Evolutionary conservation across 208 protist species (phyloP).

Genomic region (Trypanosoma cruzi): DNA sequence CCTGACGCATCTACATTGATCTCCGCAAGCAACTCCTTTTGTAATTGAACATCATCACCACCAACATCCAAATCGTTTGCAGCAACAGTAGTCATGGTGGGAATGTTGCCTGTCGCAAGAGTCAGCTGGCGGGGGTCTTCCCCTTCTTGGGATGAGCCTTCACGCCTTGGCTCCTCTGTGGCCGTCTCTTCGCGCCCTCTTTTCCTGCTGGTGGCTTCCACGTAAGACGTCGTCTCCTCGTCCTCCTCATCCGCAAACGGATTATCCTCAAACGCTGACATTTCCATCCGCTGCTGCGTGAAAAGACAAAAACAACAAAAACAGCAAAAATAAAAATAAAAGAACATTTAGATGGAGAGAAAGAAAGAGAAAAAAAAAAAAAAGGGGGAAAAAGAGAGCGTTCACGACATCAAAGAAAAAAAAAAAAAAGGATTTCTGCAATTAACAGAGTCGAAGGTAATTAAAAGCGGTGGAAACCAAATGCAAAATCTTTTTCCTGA

Average conservation of each 20-base stretch:
- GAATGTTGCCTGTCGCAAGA: not conserved
- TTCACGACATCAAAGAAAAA: not conserved
- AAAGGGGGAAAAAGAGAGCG: not conserved
- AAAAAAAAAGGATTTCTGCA: not conserved
- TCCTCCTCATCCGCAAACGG: slow-evolving; percentile 75
- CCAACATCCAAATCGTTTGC: too few species aligned
- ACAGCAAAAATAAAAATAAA: too few species aligned
- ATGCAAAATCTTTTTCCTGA: not conserved
- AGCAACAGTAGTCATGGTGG: not conserved
- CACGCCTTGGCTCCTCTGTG: not conserved
- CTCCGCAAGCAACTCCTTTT: not conserved
- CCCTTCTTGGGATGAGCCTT: not conserved
- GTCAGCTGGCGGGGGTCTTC: not conserved
- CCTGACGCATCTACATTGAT: not conserved
- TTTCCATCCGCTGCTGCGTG: not conserved
- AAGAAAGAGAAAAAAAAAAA: not conserved
- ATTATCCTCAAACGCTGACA: slow-evolving; percentile 64
- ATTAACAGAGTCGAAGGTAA: slow-evolving; percentile 1
- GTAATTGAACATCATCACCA: not conserved
- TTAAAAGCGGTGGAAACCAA: not conserved
- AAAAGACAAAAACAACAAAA: too few species aligned
- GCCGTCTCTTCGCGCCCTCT: slow-evolving; percentile 4
- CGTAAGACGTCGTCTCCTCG: slow-evolving; percentile 11
- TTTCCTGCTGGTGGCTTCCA: slow-evolving; percentile 3
- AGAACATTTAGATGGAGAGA: too few species aligned